phyloP scores from a whole-genome alignment of 1,139 yeast genomes.

The Protomyces lactucae-debilis region DNA sequence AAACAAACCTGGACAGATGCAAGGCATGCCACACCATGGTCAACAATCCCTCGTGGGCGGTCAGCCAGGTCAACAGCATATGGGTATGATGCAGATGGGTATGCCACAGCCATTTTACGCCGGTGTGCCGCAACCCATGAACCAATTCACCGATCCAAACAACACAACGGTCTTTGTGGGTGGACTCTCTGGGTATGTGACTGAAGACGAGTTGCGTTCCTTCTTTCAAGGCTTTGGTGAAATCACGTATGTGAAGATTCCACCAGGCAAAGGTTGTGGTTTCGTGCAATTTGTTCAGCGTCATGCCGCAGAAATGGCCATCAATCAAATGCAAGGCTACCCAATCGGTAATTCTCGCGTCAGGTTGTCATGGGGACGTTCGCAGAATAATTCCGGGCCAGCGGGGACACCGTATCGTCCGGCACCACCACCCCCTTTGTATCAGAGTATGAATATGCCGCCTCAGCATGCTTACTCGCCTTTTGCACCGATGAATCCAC shows the following conservation, averaged over 20 bases:
- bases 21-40: slow-evolving; percentile 23
- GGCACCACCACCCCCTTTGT: slow-evolving; percentile 40
- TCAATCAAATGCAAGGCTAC: slow-evolving; percentile 87
- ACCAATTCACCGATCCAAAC: slow-evolving; percentile 65
- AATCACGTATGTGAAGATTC: slow-evolving; percentile 79
- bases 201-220: slow-evolving; percentile 68
- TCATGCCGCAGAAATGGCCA: slow-evolving; percentile 84
- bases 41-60: slow-evolving; percentile 21
- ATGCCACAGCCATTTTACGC: slow-evolving; percentile 39
- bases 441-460: slow-evolving; percentile 40
- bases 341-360: slow-evolving; percentile 81
- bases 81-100: slow-evolving; percentile 37
- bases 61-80: slow-evolving; percentile 15
- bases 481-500: slow-evolving; percentile 42
- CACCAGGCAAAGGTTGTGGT: slow-evolving; percentile 90
- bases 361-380: slow-evolving; percentile 84
- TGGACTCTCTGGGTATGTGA: slow-evolving; percentile 69
- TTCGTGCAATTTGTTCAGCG: slow-evolving; percentile 77
- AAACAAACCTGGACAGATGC: slow-evolving; percentile 41
- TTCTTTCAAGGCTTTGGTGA: slow-evolving; percentile 80
- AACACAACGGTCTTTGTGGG: slow-evolving; percentile 96
- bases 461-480: slow-evolving; percentile 40
- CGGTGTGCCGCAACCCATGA: slow-evolving; percentile 43
- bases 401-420: slow-evolving; percentile 37
- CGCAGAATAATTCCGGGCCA: slow-evolving; percentile 39